Evolutionary conservation across 768 basidiomycete genomes (phyloP).

Genomic region (Boletus pseudopeckii): DNA sequence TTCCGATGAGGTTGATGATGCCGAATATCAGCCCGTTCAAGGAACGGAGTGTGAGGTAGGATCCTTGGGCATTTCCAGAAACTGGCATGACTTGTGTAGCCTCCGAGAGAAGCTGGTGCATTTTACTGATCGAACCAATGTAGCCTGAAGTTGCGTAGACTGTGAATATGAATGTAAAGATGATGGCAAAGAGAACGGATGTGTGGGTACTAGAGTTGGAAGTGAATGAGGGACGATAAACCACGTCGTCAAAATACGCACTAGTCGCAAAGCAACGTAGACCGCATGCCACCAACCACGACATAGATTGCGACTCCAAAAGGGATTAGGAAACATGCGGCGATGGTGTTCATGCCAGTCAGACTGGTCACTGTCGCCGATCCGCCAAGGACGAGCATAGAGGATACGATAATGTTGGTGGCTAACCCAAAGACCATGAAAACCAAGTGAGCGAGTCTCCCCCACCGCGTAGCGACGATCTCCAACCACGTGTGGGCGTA

Average conservation of each 20-base stretch:
- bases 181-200: conserved; percentile 80
- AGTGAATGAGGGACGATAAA: neutral
- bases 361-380: conserved; percentile 85
- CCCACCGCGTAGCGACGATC: conserved; percentile 81
- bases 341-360: conserved; percentile 88
- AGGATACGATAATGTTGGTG: conserved; percentile 90
- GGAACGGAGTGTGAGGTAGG: conserved; percentile 81
- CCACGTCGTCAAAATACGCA: conserved; percentile 34
- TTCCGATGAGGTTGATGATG: conserved; percentile 84
- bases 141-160: conserved; percentile 77
- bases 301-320: conserved; percentile 87
- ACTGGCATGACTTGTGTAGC: conserved; percentile 60
- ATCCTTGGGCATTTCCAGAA: conserved; percentile 77
- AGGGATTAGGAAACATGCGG: conserved; percentile 89
- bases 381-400: conserved; percentile 75
- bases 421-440: conserved; percentile 94
- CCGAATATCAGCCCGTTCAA: conserved; percentile 77
- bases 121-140: conserved; percentile 73
- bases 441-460: conserved; percentile 68
- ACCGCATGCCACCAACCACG: conserved; percentile 82
- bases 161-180: conserved; percentile 72
- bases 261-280: conserved; percentile 85
- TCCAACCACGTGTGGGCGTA: conserved; percentile 86
- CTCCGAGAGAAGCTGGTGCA: conserved; percentile 75
- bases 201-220: conserved; percentile 68